phyloP scores from a whole-genome alignment of 768 basidiomycete species.

The Xanthoconium stramineum region DNA sequence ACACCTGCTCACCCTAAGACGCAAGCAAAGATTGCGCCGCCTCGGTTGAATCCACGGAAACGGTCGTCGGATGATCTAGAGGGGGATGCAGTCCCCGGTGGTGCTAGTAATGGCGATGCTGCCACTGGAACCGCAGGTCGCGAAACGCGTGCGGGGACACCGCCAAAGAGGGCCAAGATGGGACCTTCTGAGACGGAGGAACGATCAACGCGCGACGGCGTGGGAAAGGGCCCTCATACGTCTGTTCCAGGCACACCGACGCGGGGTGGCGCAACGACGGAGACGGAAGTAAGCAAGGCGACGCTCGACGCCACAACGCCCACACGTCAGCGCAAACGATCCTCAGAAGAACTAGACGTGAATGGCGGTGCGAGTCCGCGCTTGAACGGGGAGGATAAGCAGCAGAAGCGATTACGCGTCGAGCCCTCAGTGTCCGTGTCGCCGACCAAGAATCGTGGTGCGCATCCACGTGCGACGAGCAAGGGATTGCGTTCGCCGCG shows the following conservation, averaged over 20 bases:
- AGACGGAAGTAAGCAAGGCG: background rate
- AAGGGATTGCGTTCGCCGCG: slow-evolving; percentile 1
- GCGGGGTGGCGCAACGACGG: background rate
- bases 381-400: slow-evolving; percentile 16
- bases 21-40: slow-evolving; percentile 12
- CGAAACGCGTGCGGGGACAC: slow-evolving; percentile 29
- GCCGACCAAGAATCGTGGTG: slow-evolving; percentile 2
- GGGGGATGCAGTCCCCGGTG: slow-evolving; percentile 12
- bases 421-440: slow-evolving; percentile 10
- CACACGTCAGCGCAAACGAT: slow-evolving; percentile 41
- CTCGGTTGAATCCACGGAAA: slow-evolving; percentile 29
- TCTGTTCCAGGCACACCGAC: background rate
- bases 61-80: slow-evolving; percentile 39
- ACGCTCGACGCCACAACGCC: slow-evolving; percentile 7
- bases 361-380: slow-evolving; percentile 8
- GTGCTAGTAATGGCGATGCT: background rate
- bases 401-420: slow-evolving; percentile 30
- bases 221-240: background rate
- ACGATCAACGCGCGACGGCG: background rate
- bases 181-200: slow-evolving; percentile 10
- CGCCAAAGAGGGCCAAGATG: slow-evolving; percentile 40
- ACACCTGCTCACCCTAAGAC: background rate
- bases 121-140: background rate
- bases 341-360: slow-evolving; percentile 47
- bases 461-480: background rate